A percentile compares a stretch with the other conserved stretches of the same genome.
Evolutionary conservation across 257 asterid genomes (phyloP).

Genomic region (Dorcoceras hygrometricum): DNA sequence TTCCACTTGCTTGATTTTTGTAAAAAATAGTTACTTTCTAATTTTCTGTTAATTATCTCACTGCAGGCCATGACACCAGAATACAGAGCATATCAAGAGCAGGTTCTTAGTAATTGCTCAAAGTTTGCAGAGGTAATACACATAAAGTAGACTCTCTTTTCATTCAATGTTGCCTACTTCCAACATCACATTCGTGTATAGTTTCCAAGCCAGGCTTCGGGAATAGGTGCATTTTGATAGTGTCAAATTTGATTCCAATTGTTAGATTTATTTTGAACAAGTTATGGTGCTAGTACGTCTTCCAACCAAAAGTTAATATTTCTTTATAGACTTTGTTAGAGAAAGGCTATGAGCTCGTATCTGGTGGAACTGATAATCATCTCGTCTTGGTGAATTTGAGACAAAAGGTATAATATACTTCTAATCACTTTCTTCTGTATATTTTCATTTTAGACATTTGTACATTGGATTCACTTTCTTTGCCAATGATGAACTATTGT

Average conservation of each 20-base stretch:
- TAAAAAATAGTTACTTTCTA: conserved; percentile 5
- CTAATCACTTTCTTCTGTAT: background rate
- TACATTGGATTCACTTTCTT: background rate
- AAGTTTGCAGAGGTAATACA: conserved; percentile 78
- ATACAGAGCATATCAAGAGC: conserved; percentile 88
- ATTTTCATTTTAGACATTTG: background rate
- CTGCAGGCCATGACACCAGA: conserved; percentile 89
- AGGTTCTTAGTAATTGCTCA: conserved; percentile 83
- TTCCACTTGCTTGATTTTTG: background rate
- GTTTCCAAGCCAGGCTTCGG: background rate
- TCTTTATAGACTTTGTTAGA: conserved; percentile 62
- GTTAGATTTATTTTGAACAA: background rate
- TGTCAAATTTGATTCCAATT: background rate
- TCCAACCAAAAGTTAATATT: conserved; percentile 8
- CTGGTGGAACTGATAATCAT: conserved; percentile 99
- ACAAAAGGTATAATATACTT: conserved; percentile 51
- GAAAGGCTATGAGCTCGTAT: conserved; percentile 75
- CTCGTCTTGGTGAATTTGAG: conserved; percentile 81
- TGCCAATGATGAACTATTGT: conserved; percentile 14
- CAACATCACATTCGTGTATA: background rate
- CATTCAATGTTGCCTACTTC: conserved; percentile 9
- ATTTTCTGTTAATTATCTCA: conserved; percentile 2
- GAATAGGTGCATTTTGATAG: background rate
- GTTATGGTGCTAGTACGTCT: conserved; percentile 1
- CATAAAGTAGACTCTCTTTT: conserved; percentile 4